Conservation (phyloP, 2,329 filamentous ascomycete species). For the Aspergillus proliferans region DNA sequence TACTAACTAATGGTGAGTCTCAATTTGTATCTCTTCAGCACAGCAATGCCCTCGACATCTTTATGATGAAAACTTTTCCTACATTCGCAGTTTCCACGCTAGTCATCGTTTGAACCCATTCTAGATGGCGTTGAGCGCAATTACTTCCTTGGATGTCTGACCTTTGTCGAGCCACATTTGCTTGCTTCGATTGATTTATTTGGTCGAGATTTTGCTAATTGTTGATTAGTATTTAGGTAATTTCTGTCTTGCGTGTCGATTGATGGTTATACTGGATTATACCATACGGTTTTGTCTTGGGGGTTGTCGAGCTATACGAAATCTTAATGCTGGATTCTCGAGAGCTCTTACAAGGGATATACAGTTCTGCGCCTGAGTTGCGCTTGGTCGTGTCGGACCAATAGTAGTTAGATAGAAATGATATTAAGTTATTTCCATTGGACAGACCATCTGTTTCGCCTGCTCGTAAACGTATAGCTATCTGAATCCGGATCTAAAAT, state of each 20-base stretch:
- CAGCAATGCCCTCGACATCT: background rate
- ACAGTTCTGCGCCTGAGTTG: background rate
- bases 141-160: slow-evolving; percentile 14
- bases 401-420: background rate
- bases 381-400: background rate
- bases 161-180: background rate
- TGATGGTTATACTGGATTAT: background rate
- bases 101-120: slow-evolving; percentile 10
- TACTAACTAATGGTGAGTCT: background rate
- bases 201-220: slow-evolving; percentile 1
- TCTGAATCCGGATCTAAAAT: background rate
- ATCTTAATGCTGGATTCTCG: background rate
- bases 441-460: background rate
- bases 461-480: no score
- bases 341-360: background rate
- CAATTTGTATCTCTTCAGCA: no score
- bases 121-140: slow-evolving; percentile 10
- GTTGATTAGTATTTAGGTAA: background rate
- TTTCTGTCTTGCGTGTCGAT: background rate
- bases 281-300: background rate
- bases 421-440: background rate
- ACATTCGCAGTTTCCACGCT: slow-evolving; percentile 14
- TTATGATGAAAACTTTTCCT: slow-evolving; percentile 9
- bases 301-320: background rate
- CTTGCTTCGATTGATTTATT: background rate